Conservation (phyloP, 2,329 filamentous ascomycete species). For the Trematosphaeria pertusa region DNA sequence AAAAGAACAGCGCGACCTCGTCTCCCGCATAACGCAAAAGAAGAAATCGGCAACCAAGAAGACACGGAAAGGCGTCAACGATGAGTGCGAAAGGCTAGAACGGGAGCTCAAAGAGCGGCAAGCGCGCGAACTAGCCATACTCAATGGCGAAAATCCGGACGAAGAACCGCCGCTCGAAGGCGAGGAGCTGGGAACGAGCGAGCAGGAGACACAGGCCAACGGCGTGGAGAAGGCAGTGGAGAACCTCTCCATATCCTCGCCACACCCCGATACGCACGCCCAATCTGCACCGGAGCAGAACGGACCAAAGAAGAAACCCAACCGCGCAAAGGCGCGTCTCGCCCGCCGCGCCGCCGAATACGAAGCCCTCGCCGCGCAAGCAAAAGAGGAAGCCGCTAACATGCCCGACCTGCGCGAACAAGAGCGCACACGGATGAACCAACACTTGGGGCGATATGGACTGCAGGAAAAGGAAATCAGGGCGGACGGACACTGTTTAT, state of each 20-base stretch:
- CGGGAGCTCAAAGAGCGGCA: conserved; percentile 63
- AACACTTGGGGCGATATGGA: conserved; percentile 67
- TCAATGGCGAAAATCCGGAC: conserved; percentile 37
- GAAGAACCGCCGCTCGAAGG: conserved; percentile 1
- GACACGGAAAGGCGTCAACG: conserved; percentile 66
- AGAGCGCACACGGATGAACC: conserved; percentile 66
- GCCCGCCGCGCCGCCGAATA: conserved; percentile 88
- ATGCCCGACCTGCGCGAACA: conserved; percentile 48
- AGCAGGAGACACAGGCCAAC: conserved; percentile 17
- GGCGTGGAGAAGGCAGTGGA: conserved; percentile 21
- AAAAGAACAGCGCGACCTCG: conserved; percentile 87
- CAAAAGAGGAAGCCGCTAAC: conserved; percentile 73
- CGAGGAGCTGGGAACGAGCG: conserved; percentile 9
- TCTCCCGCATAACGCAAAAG: conserved; percentile 86
- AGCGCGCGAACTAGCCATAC: conserved; percentile 55
- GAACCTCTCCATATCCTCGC: conserved; percentile 20
- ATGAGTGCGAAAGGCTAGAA: conserved; percentile 67
- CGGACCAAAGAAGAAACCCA: conserved; percentile 71
- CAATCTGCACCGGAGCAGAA: conserved; percentile 10
- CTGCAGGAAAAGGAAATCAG: conserved; percentile 80
- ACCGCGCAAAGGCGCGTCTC: conserved; percentile 88
- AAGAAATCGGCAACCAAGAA: conserved; percentile 96
- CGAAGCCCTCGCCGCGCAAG: conserved; percentile 70
- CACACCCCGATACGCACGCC: neutral
- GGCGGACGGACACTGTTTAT: conserved; percentile 94